Evolutionary conservation across 495 filamentous ascomycete species (phyloP).

Genomic region (Apiosordaria backusii): DNA sequence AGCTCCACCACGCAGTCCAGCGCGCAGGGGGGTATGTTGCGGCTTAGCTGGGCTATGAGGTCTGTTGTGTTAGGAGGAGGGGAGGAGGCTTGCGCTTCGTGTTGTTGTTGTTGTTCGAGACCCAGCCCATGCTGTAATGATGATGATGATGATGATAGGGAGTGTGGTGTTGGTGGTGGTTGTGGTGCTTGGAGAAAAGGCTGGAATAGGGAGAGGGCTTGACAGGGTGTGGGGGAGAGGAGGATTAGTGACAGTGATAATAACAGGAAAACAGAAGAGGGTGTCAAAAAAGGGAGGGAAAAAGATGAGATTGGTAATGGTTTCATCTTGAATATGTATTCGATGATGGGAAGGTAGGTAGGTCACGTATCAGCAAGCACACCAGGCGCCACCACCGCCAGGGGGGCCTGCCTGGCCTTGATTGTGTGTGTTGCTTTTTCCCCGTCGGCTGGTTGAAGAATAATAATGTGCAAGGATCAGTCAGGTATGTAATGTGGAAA

Average conservation of each 20-base stretch:
- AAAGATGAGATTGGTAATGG: not conserved
- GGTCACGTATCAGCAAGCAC: too few species aligned
- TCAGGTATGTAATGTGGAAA: not conserved
- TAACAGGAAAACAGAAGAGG: not conserved
- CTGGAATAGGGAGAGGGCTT: not conserved
- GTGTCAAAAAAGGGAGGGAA: not conserved
- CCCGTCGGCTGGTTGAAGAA: not conserved
- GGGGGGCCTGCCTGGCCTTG: too few species aligned
- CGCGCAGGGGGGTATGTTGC: not conserved
- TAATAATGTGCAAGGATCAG: not conserved
- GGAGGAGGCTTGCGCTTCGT: not conserved
- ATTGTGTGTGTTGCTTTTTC: not conserved
- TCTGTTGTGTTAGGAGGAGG: too few species aligned
- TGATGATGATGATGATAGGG: not conserved
- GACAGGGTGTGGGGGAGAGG: not conserved
- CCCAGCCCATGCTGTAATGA: not conserved
- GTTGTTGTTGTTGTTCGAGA: too few species aligned
- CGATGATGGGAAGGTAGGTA: too few species aligned
- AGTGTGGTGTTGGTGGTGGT: not conserved
- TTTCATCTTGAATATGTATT: not conserved
- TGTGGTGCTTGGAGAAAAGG: not conserved
- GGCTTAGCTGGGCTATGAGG: not conserved
- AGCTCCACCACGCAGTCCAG: constrained; percentile 1
- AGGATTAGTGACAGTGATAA: not conserved
- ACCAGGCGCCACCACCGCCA: too few species aligned